A percentile compares a stretch with the other conserved stretches of the same genome.
phyloP scores from a whole-genome alignment of 139 green algal genomes.

The Auxenochlorella pyrenoidosa region DNA sequence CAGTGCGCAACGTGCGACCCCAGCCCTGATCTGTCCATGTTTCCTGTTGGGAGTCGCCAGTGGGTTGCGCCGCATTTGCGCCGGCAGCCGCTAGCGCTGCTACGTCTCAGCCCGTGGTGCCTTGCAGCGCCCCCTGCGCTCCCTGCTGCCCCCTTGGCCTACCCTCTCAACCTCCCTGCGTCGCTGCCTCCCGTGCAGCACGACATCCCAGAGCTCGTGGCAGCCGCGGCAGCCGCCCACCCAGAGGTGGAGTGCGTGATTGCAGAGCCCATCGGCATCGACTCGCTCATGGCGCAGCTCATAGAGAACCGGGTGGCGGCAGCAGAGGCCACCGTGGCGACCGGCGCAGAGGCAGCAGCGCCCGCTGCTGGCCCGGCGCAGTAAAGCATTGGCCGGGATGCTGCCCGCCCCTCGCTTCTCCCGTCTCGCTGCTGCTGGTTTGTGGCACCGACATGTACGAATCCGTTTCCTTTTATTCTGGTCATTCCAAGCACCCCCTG shows the following conservation, averaged over 20 bases:
- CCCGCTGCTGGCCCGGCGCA: neutral
- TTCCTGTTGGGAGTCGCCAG: no score
- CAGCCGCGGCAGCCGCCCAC: constrained; percentile 61
- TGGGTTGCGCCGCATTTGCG: no score
- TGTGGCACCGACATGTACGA: neutral
- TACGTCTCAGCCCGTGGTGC: no score
- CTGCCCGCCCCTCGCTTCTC: no score
- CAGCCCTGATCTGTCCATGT: no score
- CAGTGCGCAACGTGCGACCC: no score
- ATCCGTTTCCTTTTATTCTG: neutral
- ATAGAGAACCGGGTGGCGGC: constrained; percentile 70
- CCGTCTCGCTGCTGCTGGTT: neutral
- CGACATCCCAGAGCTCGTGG: constrained; percentile 86
- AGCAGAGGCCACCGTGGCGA: neutral
- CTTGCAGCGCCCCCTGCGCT: no score
- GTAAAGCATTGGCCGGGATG: neutral
- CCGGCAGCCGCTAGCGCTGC: no score
- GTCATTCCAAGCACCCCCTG: neutral
- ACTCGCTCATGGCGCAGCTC: constrained; percentile 77
- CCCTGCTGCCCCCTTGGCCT: neutral
- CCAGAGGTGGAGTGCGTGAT: constrained; percentile 67
- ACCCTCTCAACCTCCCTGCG: neutral
- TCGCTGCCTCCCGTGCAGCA: constrained; percentile 48
- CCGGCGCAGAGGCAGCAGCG: neutral
- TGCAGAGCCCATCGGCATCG: constrained; percentile 83